phyloP scores from a whole-genome alignment of 768 basidiomycete genomes.

The Naganishia antarctica region DNA sequence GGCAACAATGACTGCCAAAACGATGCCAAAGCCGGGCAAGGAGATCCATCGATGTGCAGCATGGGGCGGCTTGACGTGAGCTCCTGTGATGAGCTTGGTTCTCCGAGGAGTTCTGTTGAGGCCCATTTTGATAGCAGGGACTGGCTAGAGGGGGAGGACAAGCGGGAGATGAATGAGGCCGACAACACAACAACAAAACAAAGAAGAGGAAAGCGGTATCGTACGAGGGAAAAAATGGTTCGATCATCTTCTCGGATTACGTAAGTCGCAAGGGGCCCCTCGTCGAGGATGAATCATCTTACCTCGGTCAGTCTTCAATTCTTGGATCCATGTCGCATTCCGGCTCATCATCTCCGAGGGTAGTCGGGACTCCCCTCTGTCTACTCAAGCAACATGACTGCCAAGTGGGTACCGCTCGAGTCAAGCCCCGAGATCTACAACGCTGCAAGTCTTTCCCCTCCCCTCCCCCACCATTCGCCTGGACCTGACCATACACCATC shows the following conservation, averaged over 20 bases:
- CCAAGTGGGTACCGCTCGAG: constrained; percentile 49
- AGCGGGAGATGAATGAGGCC: background rate
- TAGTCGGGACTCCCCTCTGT: too few relatives aligned
- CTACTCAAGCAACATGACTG: too few relatives aligned
- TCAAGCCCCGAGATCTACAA: constrained; percentile 47
- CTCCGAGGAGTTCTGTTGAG: constrained; percentile 12
- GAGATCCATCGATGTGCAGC: constrained; percentile 17
- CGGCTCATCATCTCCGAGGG: too few relatives aligned
- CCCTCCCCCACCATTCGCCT: background rate
- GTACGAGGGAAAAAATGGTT: constrained; percentile 15
- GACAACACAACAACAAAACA: background rate
- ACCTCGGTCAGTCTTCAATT: too few relatives aligned
- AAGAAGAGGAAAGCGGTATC: background rate
- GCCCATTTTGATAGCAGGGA: background rate
- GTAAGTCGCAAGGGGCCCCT: background rate
- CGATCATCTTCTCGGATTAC: constrained; percentile 14
- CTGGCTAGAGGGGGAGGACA: background rate
- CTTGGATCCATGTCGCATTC: too few relatives aligned
- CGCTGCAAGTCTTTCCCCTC: constrained; percentile 20
- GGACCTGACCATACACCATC: background rate
- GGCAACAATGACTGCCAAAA: constrained; percentile 33
- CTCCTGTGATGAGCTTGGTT: background rate
- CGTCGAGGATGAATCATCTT: background rate
- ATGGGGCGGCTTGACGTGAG: background rate
- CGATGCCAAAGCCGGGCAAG: constrained; percentile 22